phyloP scores from a whole-genome alignment of 257 asterid genomes.

The Fraxinus cuspidata region DNA sequence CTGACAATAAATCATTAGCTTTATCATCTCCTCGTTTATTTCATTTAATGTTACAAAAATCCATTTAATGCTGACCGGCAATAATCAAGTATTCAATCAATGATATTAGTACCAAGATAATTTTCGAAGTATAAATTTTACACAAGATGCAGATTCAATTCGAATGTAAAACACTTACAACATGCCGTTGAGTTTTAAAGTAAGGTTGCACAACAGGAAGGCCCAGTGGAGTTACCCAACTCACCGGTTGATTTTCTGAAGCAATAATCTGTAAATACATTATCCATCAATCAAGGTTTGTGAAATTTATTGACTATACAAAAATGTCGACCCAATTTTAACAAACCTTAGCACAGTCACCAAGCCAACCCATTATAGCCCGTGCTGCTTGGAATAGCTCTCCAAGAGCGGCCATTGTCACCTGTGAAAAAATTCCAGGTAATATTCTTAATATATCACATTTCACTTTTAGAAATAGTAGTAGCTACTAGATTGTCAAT shows the following conservation, averaged over 20 bases:
- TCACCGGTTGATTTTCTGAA: conserved; percentile 80
- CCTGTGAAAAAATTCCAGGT: conserved; percentile 40
- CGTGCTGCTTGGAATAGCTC: conserved; percentile 96
- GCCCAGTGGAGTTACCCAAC: conserved; percentile 97
- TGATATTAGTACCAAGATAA: conserved; percentile 16
- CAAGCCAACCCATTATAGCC: conserved; percentile 93
- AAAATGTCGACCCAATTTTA: conserved; percentile 15
- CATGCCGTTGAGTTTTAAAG: conserved; percentile 73
- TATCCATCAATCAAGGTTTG: conserved; percentile 21
- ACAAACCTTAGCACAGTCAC: conserved; percentile 95
- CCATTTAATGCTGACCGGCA: background rate
- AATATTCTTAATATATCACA: background rate
- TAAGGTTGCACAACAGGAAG: conserved; percentile 97
- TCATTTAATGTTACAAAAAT: background rate
- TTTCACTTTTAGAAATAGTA: conserved; percentile 11
- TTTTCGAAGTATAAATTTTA: background rate
- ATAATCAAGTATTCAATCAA: background rate
- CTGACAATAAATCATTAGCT: background rate
- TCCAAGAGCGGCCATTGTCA: conserved; percentile 84
- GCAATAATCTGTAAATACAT: conserved; percentile 65
- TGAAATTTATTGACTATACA: conserved; percentile 10
- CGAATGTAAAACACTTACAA: conserved; percentile 50
- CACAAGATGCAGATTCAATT: background rate
- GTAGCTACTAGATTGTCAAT: background rate
- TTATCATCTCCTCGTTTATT: background rate